Percentiles rank a stretch among this genome's conserved stretches.
phyloP scores from a whole-genome alignment of 73 alveolate species.

The Symbiodinium pilosum region DNA sequence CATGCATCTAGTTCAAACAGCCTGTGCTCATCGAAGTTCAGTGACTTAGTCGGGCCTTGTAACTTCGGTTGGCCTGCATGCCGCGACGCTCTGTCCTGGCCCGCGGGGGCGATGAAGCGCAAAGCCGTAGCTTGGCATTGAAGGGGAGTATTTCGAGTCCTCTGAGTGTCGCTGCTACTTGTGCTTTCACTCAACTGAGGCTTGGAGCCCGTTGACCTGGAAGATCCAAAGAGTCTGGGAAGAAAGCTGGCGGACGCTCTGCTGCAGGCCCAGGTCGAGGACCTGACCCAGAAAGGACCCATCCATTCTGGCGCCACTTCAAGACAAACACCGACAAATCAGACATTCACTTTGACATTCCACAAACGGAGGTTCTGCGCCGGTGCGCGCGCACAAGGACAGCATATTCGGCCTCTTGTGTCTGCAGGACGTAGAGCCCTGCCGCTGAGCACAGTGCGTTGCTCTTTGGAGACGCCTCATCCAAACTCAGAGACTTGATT shows the following conservation, averaged over 20 bases:
- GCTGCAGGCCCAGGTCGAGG: constrained; percentile 71
- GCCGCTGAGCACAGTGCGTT: not conserved
- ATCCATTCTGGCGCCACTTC: no score
- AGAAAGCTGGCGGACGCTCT: constrained; percentile 57
- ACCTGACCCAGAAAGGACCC: constrained; percentile 34
- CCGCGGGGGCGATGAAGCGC: constrained; percentile 1
- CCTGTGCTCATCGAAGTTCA: no score
- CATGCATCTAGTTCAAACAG: no score
- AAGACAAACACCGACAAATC: no score
- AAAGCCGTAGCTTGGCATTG: not conserved
- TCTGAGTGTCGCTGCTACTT: not conserved
- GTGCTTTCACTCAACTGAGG: not conserved
- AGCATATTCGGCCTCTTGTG: not conserved
- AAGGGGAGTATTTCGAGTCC: no score
- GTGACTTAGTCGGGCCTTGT: no score
- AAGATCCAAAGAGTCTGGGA: constrained; percentile 4
- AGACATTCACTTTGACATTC: no score
- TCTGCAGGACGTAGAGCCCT: not conserved
- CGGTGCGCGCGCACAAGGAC: not conserved
- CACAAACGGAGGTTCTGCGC: not conserved
- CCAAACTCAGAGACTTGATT: not conserved
- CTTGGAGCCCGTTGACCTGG: constrained; percentile 43
- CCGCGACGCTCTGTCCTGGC: not conserved
- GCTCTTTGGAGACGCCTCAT: not conserved
- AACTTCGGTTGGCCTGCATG: no score